Conservation (phyloP, 108 stramenopile genomes). For the Aurantiochytrium sp. region DNA sequence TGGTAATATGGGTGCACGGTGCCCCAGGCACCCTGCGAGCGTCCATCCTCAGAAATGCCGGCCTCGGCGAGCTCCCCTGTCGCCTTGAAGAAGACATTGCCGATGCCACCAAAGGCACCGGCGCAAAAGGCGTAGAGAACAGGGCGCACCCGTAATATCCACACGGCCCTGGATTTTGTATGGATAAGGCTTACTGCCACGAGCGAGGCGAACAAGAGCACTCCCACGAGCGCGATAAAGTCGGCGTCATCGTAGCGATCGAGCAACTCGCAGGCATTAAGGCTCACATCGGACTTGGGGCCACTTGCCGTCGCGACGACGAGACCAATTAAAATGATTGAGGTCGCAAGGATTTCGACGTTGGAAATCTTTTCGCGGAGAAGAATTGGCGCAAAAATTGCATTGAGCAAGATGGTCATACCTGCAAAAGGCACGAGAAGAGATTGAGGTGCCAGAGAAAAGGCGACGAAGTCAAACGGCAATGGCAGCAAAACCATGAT, state of each 20-base stretch:
- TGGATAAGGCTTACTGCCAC: background rate
- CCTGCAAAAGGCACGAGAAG: conserved; percentile 7
- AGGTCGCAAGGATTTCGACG: background rate
- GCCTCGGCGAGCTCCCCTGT: conserved; percentile 1
- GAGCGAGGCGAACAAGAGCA: background rate
- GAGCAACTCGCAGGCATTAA: background rate
- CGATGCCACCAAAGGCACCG: conserved; percentile 10
- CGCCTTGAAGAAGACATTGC: conserved; percentile 9
- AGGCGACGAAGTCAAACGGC: conserved; percentile 1
- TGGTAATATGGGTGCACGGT: background rate
- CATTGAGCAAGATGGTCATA: background rate
- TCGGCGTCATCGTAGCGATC: background rate
- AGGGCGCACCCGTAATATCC: background rate
- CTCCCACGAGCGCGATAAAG: background rate
- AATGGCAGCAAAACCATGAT: background rate
- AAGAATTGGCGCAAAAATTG: background rate
- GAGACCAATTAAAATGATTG: background rate
- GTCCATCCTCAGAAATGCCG: background rate
- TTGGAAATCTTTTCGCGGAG: background rate
- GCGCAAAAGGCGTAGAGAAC: background rate
- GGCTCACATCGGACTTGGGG: background rate
- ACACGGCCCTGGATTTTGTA: background rate
- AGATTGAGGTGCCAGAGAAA: background rate
- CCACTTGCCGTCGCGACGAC: background rate
- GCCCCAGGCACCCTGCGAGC: background rate